A percentile compares a stretch with the other conserved stretches of the same genome.
phyloP scores from a whole-genome alignment of 441 rosid species.

The Raphanus hybrid region DNA sequence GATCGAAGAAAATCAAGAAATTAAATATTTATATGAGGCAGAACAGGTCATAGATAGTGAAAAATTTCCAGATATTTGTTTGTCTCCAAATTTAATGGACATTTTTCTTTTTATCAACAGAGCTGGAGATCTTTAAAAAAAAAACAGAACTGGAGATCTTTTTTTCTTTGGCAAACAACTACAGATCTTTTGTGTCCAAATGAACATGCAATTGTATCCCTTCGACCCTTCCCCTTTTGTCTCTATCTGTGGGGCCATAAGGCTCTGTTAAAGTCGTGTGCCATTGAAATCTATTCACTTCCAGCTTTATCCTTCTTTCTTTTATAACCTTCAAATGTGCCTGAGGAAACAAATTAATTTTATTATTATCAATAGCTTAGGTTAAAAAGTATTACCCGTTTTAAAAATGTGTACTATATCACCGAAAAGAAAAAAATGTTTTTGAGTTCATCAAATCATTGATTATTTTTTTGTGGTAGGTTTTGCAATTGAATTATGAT shows the following conservation, averaged over 20 bases:
- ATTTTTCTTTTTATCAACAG: too few relatives aligned
- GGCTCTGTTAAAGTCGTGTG: background rate
- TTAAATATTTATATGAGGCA: too few relatives aligned
- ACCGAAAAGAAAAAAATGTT: background rate
- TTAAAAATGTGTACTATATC: background rate
- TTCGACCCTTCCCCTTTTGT: background rate
- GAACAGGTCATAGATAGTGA: too few relatives aligned
- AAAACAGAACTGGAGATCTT: too few relatives aligned
- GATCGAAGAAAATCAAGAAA: too few relatives aligned
- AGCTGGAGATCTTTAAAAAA: too few relatives aligned
- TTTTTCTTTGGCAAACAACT: background rate
- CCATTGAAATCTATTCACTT: background rate
- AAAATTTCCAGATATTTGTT: too few relatives aligned
- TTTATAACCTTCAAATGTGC: background rate
- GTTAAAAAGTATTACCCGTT: background rate
- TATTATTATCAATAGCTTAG: background rate
- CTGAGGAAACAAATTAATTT: background rate
- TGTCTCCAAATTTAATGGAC: too few relatives aligned
- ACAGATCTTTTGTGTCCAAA: slow-evolving; percentile 4
- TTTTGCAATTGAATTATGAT: background rate
- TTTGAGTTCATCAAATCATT: background rate
- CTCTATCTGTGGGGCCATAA: slow-evolving; percentile 24
- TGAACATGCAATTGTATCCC: slow-evolving; percentile 31
- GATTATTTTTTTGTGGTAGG: background rate
- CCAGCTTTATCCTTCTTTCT: slow-evolving; percentile 3